These are phyloP conservation scores for Taiwanofungus camphoratus DNA, from an alignment of 1,284 basidiomycete genomes.

Conservation along the genomic window DNA sequence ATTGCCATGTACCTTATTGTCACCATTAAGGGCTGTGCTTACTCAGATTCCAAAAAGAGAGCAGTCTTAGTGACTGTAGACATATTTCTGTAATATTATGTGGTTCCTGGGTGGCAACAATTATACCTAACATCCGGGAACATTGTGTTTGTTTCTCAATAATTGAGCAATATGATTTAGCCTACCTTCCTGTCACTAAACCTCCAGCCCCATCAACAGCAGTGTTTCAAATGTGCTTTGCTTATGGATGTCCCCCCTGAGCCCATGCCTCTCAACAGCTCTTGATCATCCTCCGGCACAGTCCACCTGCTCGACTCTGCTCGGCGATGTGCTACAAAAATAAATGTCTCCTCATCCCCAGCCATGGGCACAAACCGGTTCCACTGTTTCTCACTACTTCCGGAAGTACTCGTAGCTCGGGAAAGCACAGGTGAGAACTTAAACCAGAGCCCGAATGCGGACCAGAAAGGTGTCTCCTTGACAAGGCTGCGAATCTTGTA, in stretches of 20 bases:
- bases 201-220: constrained; percentile 42
- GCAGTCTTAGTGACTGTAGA: too few relatives aligned
- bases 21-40: too few relatives aligned
- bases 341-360: constrained; percentile 43
- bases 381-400: constrained; percentile 13
- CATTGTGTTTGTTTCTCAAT: too few relatives aligned
- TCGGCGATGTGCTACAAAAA: constrained; percentile 57
- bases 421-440: constrained; percentile 56
- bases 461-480: constrained; percentile 80
- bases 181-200: not conserved
- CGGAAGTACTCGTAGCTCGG: constrained; percentile 12
- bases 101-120: too few relatives aligned
- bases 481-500: constrained; percentile 75
- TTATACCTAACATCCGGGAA: too few relatives aligned
- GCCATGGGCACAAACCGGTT: constrained; percentile 20
- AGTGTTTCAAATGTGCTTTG: constrained; percentile 65
- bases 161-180: not conserved
- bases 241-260: constrained; percentile 34
- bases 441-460: constrained; percentile 81
- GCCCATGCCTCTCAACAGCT: constrained; percentile 51
- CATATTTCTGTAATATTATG: too few relatives aligned
- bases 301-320: constrained; percentile 50
- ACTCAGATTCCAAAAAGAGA: too few relatives aligned
- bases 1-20: too few relatives aligned
- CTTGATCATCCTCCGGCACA: constrained; percentile 45